Percentiles rank a stretch among this genome's conserved stretches.
phyloP scores from a whole-genome alignment of 2,329 filamentous ascomycete species.

The Hypoxylon sp. region DNA sequence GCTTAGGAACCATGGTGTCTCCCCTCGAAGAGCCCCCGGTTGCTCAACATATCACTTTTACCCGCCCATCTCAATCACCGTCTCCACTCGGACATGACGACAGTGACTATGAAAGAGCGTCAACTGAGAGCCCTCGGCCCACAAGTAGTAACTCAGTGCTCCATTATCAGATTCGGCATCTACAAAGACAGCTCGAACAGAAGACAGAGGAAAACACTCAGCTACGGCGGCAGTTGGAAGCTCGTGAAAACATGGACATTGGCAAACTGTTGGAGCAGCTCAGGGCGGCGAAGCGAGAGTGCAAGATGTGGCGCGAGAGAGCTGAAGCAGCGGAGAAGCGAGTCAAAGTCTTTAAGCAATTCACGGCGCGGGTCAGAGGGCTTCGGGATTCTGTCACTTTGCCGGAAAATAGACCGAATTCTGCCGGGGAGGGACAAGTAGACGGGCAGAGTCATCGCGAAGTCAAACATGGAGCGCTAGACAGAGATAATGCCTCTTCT shows the following conservation, averaged over 20 bases:
- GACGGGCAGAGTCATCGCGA: conserved; percentile 12
- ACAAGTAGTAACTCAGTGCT: conserved; percentile 55
- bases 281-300: conserved; percentile 58
- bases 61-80: conserved; percentile 51
- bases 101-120: conserved; percentile 4
- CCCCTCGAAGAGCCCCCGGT: conserved; percentile 56
- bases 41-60: conserved; percentile 56
- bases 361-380: conserved; percentile 50
- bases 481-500: conserved; percentile 6
- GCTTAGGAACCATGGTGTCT: conserved; percentile 57
- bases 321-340: conserved; percentile 69
- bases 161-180: conserved; percentile 62
- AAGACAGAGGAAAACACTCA: conserved; percentile 62
- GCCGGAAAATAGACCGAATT: conserved; percentile 2
- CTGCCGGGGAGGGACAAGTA: conserved; percentile 13
- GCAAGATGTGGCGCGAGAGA: conserved; percentile 65
- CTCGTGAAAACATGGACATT: conserved; percentile 59
- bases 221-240: conserved; percentile 61
- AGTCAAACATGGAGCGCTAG: not conserved
- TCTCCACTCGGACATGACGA: conserved; percentile 21
- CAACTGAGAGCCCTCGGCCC: conserved; percentile 24
- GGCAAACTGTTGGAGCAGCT: conserved; percentile 64
- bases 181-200: conserved; percentile 62
- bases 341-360: conserved; percentile 62
- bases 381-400: conserved; percentile 21